Conservation (phyloP, 495 filamentous ascomycete species). For the Xylaria venustula region DNA sequence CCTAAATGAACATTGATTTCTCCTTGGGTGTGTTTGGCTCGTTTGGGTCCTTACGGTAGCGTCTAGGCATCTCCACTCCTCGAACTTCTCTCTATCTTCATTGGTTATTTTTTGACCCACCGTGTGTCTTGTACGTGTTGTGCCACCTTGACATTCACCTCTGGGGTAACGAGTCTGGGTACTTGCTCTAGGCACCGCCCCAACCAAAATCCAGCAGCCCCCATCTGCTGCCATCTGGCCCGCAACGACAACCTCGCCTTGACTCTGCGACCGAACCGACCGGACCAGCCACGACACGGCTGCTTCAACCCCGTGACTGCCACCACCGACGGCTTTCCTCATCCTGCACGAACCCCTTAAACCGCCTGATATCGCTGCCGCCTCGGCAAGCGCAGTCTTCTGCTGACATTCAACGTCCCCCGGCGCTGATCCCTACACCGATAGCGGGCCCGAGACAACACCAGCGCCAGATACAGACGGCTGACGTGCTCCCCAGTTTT, state of each 20-base stretch:
- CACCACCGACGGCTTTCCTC: not conserved
- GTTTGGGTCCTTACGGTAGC: not conserved
- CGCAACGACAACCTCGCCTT: not conserved
- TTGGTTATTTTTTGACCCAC: not conserved
- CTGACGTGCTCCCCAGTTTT: not conserved
- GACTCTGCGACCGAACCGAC: not conserved
- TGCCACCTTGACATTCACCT: too few relatives aligned
- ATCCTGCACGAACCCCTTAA: not conserved
- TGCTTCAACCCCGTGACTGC: not conserved
- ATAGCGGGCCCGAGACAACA: not conserved
- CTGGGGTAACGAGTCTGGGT: too few relatives aligned
- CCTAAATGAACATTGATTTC: too few relatives aligned
- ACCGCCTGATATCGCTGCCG: not conserved
- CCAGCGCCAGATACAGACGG: not conserved
- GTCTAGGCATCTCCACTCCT: not conserved
- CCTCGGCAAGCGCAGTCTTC: not conserved
- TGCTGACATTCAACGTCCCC: not conserved
- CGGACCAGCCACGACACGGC: not conserved
- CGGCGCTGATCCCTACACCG: slow-evolving; percentile 1
- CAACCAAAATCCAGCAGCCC: not conserved
- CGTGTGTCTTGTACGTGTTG: not conserved
- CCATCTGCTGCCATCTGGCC: not conserved
- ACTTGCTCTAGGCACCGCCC: not conserved
- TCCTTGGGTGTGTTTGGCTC: not conserved
- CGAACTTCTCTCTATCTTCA: not conserved